Base-by-base conservation (phyloP, 768 basidiomycete species). In the Sporobolomyces roseus region DNA sequence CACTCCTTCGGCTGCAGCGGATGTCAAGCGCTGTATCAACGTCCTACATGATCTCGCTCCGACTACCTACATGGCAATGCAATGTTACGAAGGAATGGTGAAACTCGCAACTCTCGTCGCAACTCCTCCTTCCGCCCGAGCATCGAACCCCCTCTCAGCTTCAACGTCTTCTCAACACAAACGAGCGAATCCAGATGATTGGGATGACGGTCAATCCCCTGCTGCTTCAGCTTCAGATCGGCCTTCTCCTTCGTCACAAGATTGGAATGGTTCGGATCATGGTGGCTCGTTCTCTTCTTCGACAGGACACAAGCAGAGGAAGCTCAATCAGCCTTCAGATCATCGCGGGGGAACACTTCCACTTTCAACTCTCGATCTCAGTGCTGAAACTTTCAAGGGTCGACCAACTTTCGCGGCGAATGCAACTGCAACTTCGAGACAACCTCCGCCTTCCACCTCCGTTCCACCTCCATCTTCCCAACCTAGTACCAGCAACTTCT, bases 11-110 rank as follows among this genome's bases (percentile, higher is more conserved):
- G 85, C 87, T 55, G 81, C 87, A 78, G 80, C 81, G 46, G 86
- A 87, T 69, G 84, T 88, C 4, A 81, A 84, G 54, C 81, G 81
- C 59, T 88, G 85, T 74, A 80, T 87, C 76, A 78, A 84, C 25
- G 79, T 83, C 5, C 79, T 88, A 46, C 80, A 83, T 51, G 74
- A 80, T n/a, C 76, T 80, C 23, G 25, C 41, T 0, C 32, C 41
- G 46, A 48, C 33, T 27, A 63, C 54, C 7, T 69, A 53, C 58
- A 30, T 69, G 30, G 72, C 72, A 4, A 2, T 16, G 3, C 45
- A 46, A 23, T 66, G 65, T 35, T 46, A 46, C 52, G 48, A 41
- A 2, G 67, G 56, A 12, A 55, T 73, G 23, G 1, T 14, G 6
- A 16, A 30, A 1, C 65, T 73, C 36, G 61, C 58, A 14, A 23